Conservation (phyloP, 1,139 yeast genomes). For the Suhomyces chickasaworum region DNA sequence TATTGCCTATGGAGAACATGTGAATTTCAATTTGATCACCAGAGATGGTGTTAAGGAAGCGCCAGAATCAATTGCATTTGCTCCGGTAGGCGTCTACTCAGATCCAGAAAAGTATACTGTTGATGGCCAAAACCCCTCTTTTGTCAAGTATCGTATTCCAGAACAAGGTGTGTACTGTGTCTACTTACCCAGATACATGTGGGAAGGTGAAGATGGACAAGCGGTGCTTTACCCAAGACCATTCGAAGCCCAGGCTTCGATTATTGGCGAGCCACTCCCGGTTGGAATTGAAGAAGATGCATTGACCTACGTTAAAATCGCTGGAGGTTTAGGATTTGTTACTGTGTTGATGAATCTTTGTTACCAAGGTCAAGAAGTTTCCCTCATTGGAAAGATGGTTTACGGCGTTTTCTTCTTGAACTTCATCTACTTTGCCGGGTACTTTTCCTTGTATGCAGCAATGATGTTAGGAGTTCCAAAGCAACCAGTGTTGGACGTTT, state of each 20-base stretch:
- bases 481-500: neutral
- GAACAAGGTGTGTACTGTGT: slow-evolving; percentile 18
- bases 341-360: slow-evolving; percentile 4
- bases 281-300: slow-evolving; percentile 11
- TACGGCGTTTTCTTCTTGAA: slow-evolving; percentile 5
- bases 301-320: slow-evolving; percentile 7
- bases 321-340: slow-evolving; percentile 9
- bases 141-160: slow-evolving; percentile 9
- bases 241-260: slow-evolving; percentile 7
- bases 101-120: neutral
- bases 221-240: slow-evolving; percentile 9
- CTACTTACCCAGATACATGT: slow-evolving; percentile 18
- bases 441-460: slow-evolving; percentile 8
- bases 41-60: slow-evolving; percentile 1
- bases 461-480: slow-evolving; percentile 8
- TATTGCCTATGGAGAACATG: slow-evolving; percentile 6
- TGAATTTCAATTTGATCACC: slow-evolving; percentile 13
- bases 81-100: slow-evolving; percentile 7
- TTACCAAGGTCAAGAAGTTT: slow-evolving; percentile 1
- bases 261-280: slow-evolving; percentile 11
- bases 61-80: slow-evolving; percentile 9
- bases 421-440: slow-evolving; percentile 7
- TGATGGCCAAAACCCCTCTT: slow-evolving; percentile 4
- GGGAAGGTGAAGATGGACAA: slow-evolving; percentile 9
- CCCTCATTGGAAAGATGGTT: slow-evolving; percentile 8